phyloP scores from a whole-genome alignment of 1,139 yeast genomes.

The Meyerozyma athensensis region DNA sequence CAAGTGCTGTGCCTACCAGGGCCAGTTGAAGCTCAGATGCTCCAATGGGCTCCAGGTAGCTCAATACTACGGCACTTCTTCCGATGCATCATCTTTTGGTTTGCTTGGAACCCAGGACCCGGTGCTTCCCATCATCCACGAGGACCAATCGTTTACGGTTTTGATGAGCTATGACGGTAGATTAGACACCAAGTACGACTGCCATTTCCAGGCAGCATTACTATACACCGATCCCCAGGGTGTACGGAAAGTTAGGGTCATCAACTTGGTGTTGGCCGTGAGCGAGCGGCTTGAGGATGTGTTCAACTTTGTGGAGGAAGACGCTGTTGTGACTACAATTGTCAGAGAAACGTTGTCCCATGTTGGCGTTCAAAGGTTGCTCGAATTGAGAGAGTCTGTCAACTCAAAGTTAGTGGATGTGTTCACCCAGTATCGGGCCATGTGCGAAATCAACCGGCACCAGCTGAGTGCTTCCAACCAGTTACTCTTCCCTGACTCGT shows the following conservation, averaged over 20 bases:
- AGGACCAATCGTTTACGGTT: constrained; percentile 66
- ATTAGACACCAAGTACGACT: constrained; percentile 66
- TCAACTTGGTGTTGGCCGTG: constrained; percentile 78
- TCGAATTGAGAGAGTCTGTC: constrained; percentile 59
- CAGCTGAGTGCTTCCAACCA: constrained; percentile 52
- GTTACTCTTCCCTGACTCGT: constrained; percentile 75
- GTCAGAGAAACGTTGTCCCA: constrained; percentile 65
- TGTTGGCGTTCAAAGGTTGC: constrained; percentile 56
- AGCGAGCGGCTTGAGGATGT: constrained; percentile 70
- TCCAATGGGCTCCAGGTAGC: constrained; percentile 84
- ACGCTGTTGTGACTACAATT: constrained; percentile 68
- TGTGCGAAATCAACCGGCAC: constrained; percentile 44
- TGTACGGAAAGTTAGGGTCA: constrained; percentile 74
- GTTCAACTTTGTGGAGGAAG: constrained; percentile 81
- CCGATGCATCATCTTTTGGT: constrained; percentile 24
- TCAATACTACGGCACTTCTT: constrained; percentile 62
- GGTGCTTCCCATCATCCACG: constrained; percentile 58
- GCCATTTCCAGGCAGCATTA: constrained; percentile 88
- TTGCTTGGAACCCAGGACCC: constrained; percentile 52
- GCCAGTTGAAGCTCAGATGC: constrained; percentile 78
- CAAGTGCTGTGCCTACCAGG: constrained; percentile 65
- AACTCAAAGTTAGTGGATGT: constrained; percentile 65
- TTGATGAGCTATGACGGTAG: constrained; percentile 75
- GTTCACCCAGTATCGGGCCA: constrained; percentile 69
- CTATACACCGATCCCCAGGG: constrained; percentile 80